Evolutionary conservation across 1,284 basidiomycete species (phyloP).

Genomic region (Cutaneotrichosporon cavernicola): DNA sequence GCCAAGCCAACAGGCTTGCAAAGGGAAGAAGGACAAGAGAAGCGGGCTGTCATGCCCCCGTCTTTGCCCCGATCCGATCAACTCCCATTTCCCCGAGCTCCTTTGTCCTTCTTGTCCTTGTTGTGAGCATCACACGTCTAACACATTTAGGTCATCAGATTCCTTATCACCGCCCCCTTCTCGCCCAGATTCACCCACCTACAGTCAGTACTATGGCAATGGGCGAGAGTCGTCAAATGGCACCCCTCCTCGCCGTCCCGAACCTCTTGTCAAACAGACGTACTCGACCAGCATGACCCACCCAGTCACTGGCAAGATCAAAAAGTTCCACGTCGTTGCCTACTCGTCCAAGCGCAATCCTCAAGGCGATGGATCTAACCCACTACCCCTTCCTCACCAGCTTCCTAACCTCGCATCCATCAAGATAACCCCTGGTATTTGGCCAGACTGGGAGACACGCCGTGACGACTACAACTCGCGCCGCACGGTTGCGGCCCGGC

Average conservation of each 20-base stretch:
- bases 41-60: background rate
- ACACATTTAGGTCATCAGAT: constrained; percentile 37
- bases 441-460: constrained; percentile 50
- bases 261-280: constrained; percentile 51
- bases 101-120: background rate
- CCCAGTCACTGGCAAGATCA: constrained; percentile 43
- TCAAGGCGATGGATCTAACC: constrained; percentile 44
- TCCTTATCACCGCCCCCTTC: constrained; percentile 42
- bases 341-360: constrained; percentile 51
- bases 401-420: constrained; percentile 43
- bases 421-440: constrained; percentile 44
- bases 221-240: constrained; percentile 21
- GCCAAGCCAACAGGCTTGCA: too few species aligned
- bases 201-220: constrained; percentile 27
- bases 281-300: constrained; percentile 51
- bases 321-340: constrained; percentile 52
- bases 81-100: background rate
- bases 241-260: constrained; percentile 30
- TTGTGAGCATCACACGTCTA: constrained; percentile 6
- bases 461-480: constrained; percentile 35
- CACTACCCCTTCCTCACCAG: constrained; percentile 46
- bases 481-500: constrained; percentile 17
- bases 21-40: too few species aligned
- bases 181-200: constrained; percentile 26
- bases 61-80: background rate